Evolutionary conservation across 148 eudicot species (phyloP).

Genomic region (Beta vulgaris): DNA sequence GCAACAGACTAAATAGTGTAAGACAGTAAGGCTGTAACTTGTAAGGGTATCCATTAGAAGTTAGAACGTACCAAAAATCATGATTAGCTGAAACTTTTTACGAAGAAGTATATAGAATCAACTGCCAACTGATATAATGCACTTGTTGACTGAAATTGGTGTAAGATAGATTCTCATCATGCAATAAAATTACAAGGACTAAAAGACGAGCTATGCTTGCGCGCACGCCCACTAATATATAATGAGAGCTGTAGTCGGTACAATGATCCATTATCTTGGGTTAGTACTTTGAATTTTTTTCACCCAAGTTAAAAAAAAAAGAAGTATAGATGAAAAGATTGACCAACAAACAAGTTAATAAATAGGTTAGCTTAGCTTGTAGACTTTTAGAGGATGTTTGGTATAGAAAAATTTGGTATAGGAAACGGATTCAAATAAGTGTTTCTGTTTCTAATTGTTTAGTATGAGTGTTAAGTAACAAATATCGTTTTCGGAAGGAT

Average conservation of each 20-base stretch:
- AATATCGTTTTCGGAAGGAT: too few relatives aligned
- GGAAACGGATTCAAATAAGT: too few relatives aligned
- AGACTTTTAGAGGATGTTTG: too few relatives aligned
- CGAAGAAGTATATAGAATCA: background rate
- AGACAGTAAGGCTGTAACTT: background rate
- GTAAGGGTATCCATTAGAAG: background rate
- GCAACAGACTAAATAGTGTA: too few relatives aligned
- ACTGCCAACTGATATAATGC: constrained; percentile 21
- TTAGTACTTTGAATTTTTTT: background rate
- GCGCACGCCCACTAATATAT: background rate
- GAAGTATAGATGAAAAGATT: too few relatives aligned
- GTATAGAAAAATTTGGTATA: too few relatives aligned
- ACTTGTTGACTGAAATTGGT: constrained; percentile 16
- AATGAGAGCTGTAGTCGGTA: background rate
- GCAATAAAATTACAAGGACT: constrained; percentile 19
- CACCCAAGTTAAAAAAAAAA: too few relatives aligned
- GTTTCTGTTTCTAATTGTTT: too few relatives aligned
- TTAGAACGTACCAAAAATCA: constrained; percentile 19
- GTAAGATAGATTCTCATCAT: constrained; percentile 23
- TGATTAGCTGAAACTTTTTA: constrained; percentile 22
- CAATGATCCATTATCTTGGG: background rate
- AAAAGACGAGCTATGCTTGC: background rate
- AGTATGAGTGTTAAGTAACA: too few relatives aligned
- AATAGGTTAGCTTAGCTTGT: too few relatives aligned
- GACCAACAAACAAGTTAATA: too few relatives aligned